phyloP scores from a whole-genome alignment of 2,329 filamentous ascomycete species.

The Xylariaceae sp. region DNA sequence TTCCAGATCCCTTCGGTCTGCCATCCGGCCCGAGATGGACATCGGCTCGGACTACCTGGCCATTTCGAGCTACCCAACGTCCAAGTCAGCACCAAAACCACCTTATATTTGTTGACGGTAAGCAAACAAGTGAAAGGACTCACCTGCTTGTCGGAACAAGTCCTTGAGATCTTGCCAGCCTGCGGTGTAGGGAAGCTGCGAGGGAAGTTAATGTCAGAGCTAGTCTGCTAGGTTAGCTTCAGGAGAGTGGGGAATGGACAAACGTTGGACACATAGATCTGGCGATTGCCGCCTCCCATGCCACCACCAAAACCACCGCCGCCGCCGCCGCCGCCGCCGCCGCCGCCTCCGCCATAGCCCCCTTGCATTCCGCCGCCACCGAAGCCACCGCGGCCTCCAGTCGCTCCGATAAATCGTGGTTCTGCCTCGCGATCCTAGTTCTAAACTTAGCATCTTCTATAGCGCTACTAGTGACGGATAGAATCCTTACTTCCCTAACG shows the following conservation, averaged over 20 bases:
- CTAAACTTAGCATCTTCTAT: slow-evolving; percentile 27
- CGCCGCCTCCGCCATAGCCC: slow-evolving; percentile 60
- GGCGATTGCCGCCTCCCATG: slow-evolving; percentile 70
- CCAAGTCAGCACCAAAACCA: slow-evolving; percentile 14
- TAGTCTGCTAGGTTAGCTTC: slow-evolving; percentile 17
- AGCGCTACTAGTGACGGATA: slow-evolving; percentile 14
- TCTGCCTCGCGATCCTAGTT: slow-evolving; percentile 92
- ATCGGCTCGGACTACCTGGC: slow-evolving; percentile 89
- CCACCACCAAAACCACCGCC: slow-evolving; percentile 50
- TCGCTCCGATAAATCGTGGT: slow-evolving; percentile 86
- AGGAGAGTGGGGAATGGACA: slow-evolving; percentile 57
- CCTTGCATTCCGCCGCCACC: slow-evolving; percentile 52
- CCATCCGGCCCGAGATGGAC: slow-evolving; percentile 91
- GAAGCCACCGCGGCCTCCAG: slow-evolving; percentile 58
- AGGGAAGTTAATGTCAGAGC: slow-evolving; percentile 35
- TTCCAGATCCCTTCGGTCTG: slow-evolving; percentile 93
- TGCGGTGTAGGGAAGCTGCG: slow-evolving; percentile 90
- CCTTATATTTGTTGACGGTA: not conserved
- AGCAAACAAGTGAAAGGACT: slow-evolving; percentile 43
- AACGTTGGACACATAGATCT: slow-evolving; percentile 98
- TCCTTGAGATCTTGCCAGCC: slow-evolving; percentile 99
- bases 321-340: slow-evolving; percentile 50
- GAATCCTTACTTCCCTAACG: slow-evolving; percentile 80
- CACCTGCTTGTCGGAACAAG: slow-evolving; percentile 96
- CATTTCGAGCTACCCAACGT: slow-evolving; percentile 57